phyloP scores from a whole-genome alignment of 495 filamentous ascomycete genomes.

The Penicillium herquei region DNA sequence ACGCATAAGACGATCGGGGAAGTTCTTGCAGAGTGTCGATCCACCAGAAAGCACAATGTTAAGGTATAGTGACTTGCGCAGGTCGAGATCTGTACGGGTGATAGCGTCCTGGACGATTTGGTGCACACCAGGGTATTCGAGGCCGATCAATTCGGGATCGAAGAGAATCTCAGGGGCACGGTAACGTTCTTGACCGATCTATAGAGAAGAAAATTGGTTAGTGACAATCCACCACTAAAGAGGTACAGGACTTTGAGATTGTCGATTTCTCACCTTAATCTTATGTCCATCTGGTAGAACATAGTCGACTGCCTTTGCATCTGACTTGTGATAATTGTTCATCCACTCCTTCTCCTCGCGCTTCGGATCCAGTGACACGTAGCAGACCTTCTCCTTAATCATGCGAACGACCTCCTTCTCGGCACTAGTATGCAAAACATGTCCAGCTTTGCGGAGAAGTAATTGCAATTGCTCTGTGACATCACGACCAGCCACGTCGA shows the following conservation, averaged over 20 bases:
- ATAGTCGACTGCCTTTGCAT: slow-evolving; percentile 79
- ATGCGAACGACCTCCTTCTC: slow-evolving; percentile 96
- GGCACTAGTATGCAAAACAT: slow-evolving; percentile 94
- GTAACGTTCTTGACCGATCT: slow-evolving; percentile 91
- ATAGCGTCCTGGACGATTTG: slow-evolving; percentile 97
- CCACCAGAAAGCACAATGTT: slow-evolving; percentile 98
- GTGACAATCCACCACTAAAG: not conserved
- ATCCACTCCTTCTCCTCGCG: slow-evolving; percentile 96
- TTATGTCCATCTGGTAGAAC: slow-evolving; percentile 87
- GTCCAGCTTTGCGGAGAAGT: slow-evolving; percentile 85
- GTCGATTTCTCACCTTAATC: slow-evolving; percentile 64
- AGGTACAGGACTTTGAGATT: too few relatives aligned
- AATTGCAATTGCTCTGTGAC: slow-evolving; percentile 95
- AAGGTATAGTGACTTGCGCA: slow-evolving; percentile 88
- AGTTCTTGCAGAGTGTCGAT: slow-evolving; percentile 86
- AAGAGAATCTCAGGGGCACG: slow-evolving; percentile 97
- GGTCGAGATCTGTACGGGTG: slow-evolving; percentile 93
- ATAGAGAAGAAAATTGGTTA: slow-evolving; percentile 2
- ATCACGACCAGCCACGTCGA: slow-evolving; percentile 97
- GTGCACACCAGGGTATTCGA: slow-evolving; percentile 96
- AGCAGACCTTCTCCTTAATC: slow-evolving; percentile 93
- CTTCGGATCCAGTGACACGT: slow-evolving; percentile 88
- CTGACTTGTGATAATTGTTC: slow-evolving; percentile 50
- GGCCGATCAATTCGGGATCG: slow-evolving; percentile 92
- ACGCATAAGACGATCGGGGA: slow-evolving; percentile 88